These are phyloP conservation scores for Dunaliella primolecta DNA, from an alignment of 139 green algal genomes.

Conservation along the genomic window DNA sequence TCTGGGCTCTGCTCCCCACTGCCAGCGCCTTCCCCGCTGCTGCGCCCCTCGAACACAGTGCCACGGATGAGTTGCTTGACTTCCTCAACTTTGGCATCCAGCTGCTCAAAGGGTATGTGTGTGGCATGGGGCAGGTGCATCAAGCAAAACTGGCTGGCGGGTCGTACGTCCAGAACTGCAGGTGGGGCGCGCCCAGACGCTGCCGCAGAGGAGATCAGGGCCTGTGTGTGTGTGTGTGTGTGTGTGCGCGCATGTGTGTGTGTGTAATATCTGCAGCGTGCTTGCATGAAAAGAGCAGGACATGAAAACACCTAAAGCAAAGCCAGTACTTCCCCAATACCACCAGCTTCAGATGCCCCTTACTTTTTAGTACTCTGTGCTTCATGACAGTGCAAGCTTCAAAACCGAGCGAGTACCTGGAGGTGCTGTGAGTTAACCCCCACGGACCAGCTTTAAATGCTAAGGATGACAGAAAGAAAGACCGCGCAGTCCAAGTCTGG, in stretches of 20 bases:
- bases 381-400: too few species aligned
- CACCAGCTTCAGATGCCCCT: too few species aligned
- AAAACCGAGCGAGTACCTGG: too few species aligned
- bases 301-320: too few species aligned
- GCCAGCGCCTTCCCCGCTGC: not conserved
- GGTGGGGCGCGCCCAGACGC: not conserved
- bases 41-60: not conserved
- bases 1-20: not conserved
- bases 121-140: constrained; percentile 48
- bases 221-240: not conserved
- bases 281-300: too few species aligned
- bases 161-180: constrained; percentile 78
- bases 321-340: too few species aligned
- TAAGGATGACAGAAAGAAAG: too few species aligned
- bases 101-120: constrained; percentile 50
- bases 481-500: too few species aligned
- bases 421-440: too few species aligned
- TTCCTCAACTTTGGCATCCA: constrained; percentile 28
- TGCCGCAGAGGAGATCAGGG: not conserved
- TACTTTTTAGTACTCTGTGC: too few species aligned
- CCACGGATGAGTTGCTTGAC: constrained; percentile 25
- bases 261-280: too few species aligned
- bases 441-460: too few species aligned
- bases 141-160: constrained; percentile 65
- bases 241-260: not conserved